Conservation (phyloP, 148 eudicot species). For the Chenopodium suecicum region DNA sequence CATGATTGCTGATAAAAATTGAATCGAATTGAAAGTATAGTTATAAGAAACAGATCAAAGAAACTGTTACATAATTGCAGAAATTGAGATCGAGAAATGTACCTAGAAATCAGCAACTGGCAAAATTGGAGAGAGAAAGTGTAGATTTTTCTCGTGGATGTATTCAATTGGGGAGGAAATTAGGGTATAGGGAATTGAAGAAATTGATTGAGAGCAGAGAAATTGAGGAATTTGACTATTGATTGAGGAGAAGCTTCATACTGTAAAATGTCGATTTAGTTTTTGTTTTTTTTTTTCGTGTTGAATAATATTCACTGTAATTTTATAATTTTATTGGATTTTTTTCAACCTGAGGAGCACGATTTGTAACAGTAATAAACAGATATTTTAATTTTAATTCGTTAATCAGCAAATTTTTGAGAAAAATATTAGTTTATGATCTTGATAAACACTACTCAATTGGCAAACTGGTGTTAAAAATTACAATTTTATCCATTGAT, state of each 20-base stretch:
- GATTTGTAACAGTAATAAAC: no score
- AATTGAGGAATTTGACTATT: constrained; percentile 10
- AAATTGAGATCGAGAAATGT: constrained; percentile 26
- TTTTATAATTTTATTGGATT: neutral
- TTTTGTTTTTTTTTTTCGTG: neutral
- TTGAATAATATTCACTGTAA: constrained; percentile 4
- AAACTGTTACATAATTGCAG: constrained; percentile 1
- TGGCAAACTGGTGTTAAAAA: no score
- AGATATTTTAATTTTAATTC: no score
- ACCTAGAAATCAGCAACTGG: constrained; percentile 17
- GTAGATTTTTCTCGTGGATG: neutral
- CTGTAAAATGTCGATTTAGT: neutral
- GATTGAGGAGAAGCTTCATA: constrained; percentile 5
- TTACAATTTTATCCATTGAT: no score
- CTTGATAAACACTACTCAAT: no score
- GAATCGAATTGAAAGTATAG: neutral
- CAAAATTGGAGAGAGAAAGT: constrained; percentile 12
- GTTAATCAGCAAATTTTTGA: no score
- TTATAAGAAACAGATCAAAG: constrained; percentile 11
- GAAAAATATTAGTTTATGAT: no score
- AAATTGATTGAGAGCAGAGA: neutral
- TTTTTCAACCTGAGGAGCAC: no score
- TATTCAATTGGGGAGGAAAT: neutral
- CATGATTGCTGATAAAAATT: neutral
- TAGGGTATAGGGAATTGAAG: constrained; percentile 1